Base-by-base conservation (phyloP, 306 rosid genomes). In the Corylus americana region DNA sequence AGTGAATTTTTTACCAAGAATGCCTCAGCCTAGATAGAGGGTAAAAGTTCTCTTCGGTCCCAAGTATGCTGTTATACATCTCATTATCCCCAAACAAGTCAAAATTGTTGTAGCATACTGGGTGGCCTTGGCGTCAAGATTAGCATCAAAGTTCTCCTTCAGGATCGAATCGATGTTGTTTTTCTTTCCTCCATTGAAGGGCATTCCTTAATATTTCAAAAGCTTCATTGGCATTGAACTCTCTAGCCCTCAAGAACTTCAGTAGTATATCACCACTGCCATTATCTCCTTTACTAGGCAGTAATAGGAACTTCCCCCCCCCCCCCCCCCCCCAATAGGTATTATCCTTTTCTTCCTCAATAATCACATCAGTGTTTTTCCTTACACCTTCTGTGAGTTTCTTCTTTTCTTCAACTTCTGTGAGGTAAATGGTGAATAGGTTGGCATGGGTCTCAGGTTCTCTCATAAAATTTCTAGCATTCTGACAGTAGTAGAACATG, bases 121-220 rank as follows among this genome's bases (percentile, higher is more conserved):
- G 86, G 63, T 85, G 87, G 0, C 91, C 89, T 45, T 88, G 85
- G 17, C 74, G 8, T 76, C 70, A 70, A 88, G 61, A 1, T 83
- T 77, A 37, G 85, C 68, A 2, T 71, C 87, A 13, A 85, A 77
- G 31, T 64, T 82, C 58, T 87, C 86, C 1, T 79, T 87, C 47
- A 85, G 35, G 39, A 81, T 50, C 5, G 87, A 83, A 77, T 88
- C 89, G 25, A 88, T 79, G 22, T 64, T 83, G 10, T 81, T 55
- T 51, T 51, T 88, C 89, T 54, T 70, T 88, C 83, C 91, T 81
- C 91, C 91, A 88, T 17, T 64, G 73, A 9, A 88, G 89, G 18
- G 89, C 83, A 74, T 83, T 88, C 80, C 78, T 81, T 71, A 88
- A 62, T 89, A 88, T 88, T 82, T 85, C 87, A 67, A 83, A 85